Evolutionary conservation across 768 basidiomycete species (phyloP).

Genomic region (Mrakia gelida): DNA sequence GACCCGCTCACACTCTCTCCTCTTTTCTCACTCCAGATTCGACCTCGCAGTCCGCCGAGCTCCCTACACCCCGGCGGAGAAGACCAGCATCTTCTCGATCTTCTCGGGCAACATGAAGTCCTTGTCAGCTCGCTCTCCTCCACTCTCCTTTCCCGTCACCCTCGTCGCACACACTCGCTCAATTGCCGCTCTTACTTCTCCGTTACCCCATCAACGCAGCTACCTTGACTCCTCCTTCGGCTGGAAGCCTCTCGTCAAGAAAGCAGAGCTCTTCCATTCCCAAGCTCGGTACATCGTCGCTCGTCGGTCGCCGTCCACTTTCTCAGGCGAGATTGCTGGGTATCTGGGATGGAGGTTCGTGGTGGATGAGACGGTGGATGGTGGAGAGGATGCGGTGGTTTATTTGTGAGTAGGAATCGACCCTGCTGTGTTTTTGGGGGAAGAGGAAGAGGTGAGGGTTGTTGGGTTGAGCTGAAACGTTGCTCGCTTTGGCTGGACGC

Average conservation of each 20-base stretch:
- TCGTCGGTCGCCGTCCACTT: neutral
- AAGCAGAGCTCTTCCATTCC: conserved; percentile 19
- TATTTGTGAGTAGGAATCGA: conserved; percentile 14
- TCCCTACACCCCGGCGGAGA: conserved; percentile 10
- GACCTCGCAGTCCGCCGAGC: conserved; percentile 3
- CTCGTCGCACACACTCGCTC: neutral
- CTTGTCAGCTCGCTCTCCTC: neutral
- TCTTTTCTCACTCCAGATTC: neutral
- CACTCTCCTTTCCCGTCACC: neutral
- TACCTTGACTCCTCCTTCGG: conserved; percentile 22
- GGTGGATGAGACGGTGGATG: neutral
- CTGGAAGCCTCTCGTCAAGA: conserved; percentile 15
- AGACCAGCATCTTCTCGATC: neutral
- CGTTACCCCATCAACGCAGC: neutral
- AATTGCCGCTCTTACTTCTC: neutral
- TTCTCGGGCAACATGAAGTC: conserved; percentile 9
- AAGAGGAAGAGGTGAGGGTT: neutral
- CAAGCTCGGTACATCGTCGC: conserved; percentile 22
- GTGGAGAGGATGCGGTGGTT: neutral
- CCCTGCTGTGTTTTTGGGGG: no score
- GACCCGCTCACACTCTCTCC: neutral
- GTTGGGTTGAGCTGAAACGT: neutral
- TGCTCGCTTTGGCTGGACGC: neutral
- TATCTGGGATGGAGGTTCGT: conserved; percentile 15
- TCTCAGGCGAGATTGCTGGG: conserved; percentile 3